A percentile compares a stretch with the other conserved stretches of the same genome.
phyloP scores from a whole-genome alignment of 805 yeast species.

The Metschnikowia lachancei region DNA sequence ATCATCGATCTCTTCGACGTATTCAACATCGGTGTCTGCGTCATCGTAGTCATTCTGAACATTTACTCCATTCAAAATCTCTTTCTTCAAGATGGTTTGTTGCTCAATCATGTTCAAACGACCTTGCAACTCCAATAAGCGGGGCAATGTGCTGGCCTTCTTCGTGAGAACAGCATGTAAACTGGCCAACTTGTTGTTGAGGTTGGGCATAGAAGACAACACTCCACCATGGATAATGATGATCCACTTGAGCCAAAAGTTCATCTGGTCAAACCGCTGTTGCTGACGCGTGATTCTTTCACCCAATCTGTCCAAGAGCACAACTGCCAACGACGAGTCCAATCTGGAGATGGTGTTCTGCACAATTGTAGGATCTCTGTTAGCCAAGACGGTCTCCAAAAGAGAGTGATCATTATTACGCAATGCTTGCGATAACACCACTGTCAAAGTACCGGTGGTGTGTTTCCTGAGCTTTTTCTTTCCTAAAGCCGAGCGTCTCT shows the following conservation, averaged over 20 bases:
- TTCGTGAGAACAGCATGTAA: constrained; percentile 48
- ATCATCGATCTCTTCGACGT: constrained; percentile 65
- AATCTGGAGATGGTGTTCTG: constrained; percentile 49
- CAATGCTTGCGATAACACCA: constrained; percentile 84
- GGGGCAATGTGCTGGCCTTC: constrained; percentile 48
- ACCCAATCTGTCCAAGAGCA: constrained; percentile 50
- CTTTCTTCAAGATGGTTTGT: constrained; percentile 41
- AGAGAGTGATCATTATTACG: constrained; percentile 82
- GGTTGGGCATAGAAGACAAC: constrained; percentile 45
- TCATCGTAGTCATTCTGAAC: constrained; percentile 26
- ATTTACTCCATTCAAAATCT: constrained; percentile 31
- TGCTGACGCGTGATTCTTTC: constrained; percentile 53
- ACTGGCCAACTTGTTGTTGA: constrained; percentile 41
- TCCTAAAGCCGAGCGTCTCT: constrained; percentile 25
- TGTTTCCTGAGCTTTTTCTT: constrained; percentile 53
- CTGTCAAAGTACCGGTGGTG: constrained; percentile 57
- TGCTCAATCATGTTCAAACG: constrained; percentile 48
- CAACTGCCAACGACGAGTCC: constrained; percentile 48
- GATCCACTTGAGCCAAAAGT: constrained; percentile 57
- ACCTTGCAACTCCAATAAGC: constrained; percentile 51
- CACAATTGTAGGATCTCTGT: constrained; percentile 49
- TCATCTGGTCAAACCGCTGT: constrained; percentile 47
- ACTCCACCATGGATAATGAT: constrained; percentile 54
- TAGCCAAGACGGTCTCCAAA: constrained; percentile 74
- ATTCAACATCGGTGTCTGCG: constrained; percentile 58